These are phyloP conservation scores for Colletotrichum tofieldiae DNA, from an alignment of 2,329 filamentous ascomycete species.

Conservation along the genomic window DNA sequence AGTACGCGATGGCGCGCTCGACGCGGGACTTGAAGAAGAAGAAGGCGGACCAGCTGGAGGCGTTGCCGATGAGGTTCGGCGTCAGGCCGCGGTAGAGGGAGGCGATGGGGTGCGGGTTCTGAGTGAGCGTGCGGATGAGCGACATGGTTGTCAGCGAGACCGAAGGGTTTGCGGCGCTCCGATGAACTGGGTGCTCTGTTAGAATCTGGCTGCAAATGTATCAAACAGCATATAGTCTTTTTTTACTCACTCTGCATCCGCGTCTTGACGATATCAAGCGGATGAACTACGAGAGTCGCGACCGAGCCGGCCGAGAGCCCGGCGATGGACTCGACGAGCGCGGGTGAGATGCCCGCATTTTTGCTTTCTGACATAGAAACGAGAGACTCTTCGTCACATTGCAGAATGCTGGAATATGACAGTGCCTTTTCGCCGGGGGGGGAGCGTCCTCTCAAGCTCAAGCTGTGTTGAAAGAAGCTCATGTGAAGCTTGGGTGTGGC, in stretches of 20 bases:
- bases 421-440: neutral
- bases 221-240: neutral
- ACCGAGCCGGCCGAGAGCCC: conserved; percentile 91
- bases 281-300: conserved; percentile 90
- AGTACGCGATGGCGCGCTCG: conserved; percentile 62
- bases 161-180: conserved; percentile 57
- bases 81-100: conserved; percentile 92
- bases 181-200: conserved; percentile 61
- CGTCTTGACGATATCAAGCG: conserved; percentile 96
- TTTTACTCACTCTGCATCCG: conserved; percentile 83
- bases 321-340: conserved; percentile 87
- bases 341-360: conserved; percentile 78
- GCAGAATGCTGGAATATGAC: conserved; percentile 1
- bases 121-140: conserved; percentile 66
- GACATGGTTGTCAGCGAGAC: conserved; percentile 64
- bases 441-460: neutral
- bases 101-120: conserved; percentile 70
- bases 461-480: conserved; percentile 5
- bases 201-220: conserved; percentile 1
- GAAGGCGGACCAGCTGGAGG: conserved; percentile 91
- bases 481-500: conserved; percentile 31
- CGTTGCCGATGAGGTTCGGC: conserved; percentile 93
- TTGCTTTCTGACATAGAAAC: conserved; percentile 63
- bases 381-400: conserved; percentile 35
- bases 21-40: conserved; percentile 81